A percentile compares a stretch with the other conserved stretches of the same genome.
These are phyloP conservation scores for Austroboletus eburneus DNA, from an alignment of 768 basidiomycete genomes.

Conservation along the genomic window DNA sequence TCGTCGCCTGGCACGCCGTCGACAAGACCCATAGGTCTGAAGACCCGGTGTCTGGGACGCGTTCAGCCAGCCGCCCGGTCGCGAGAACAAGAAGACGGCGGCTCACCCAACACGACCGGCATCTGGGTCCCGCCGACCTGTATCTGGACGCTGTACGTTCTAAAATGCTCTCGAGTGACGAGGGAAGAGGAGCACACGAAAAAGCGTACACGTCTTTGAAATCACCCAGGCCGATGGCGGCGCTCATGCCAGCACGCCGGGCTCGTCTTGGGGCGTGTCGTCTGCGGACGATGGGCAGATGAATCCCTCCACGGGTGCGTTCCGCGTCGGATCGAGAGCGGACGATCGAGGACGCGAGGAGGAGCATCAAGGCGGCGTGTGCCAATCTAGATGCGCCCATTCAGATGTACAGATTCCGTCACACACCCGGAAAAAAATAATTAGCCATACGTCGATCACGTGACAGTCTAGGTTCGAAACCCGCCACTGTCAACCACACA, in stretches of 20 bases:
- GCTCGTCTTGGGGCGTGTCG: not conserved
- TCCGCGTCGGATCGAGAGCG: not conserved
- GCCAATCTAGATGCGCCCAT: too few relatives aligned
- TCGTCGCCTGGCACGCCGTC: conserved; percentile 43
- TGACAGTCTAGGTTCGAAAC: too few relatives aligned
- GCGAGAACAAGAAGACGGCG: not conserved
- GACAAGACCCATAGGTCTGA: conserved; percentile 75
- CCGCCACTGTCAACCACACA: too few relatives aligned
- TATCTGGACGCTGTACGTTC: conserved; percentile 61
- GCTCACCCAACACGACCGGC: conserved; percentile 58
- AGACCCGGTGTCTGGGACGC: conserved; percentile 62
- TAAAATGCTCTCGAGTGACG: conserved; percentile 31
- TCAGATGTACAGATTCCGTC: too few relatives aligned
- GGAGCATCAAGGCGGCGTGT: conserved; percentile 1
- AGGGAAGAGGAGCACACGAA: too few relatives aligned
- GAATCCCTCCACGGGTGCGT: conserved; percentile 17
- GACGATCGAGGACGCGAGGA: conserved; percentile 5
- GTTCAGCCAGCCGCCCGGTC: not conserved
- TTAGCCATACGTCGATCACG: too few relatives aligned
- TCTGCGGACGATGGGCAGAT: conserved; percentile 21
- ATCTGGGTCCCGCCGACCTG: conserved; percentile 48
- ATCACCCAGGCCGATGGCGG: conserved; percentile 55
- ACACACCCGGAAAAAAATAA: too few relatives aligned
- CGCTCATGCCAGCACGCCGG: conserved; percentile 14
- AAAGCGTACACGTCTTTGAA: conserved; percentile 53